These are phyloP conservation scores for Aschersonia sp. DNA, from an alignment of 2,329 filamentous ascomycete genomes.

Conservation along the genomic window DNA sequence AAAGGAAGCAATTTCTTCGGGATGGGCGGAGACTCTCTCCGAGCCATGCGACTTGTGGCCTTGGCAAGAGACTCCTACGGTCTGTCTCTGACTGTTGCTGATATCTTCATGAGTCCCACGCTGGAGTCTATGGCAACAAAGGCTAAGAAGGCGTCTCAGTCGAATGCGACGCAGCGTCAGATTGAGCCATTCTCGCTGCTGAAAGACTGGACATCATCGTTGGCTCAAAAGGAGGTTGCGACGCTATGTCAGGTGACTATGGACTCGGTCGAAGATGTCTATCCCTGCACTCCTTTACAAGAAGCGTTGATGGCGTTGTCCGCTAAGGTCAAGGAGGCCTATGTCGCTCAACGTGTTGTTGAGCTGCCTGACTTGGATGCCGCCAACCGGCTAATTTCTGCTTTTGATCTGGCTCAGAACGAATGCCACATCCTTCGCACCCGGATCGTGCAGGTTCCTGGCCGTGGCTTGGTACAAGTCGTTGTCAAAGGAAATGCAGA, in stretches of 20 bases:
- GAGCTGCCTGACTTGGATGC: conserved; percentile 27
- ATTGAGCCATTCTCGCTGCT: no score
- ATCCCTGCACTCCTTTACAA: conserved; percentile 1
- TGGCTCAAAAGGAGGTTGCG: not conserved
- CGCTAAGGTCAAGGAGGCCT: conserved; percentile 33
- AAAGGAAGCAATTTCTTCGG: not conserved
- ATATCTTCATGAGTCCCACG: not conserved
- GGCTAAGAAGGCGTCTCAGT: not conserved
- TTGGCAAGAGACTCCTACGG: no score
- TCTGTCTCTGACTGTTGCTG: not conserved
- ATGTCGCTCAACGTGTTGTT: conserved; percentile 28
- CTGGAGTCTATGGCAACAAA: not conserved
- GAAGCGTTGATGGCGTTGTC: conserved; percentile 18
- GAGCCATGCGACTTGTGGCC: not conserved
- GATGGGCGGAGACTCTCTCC: not conserved
- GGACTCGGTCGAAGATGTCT: not conserved
- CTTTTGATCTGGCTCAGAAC: conserved; percentile 24
- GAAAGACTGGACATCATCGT: no score
- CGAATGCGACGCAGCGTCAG: not conserved
- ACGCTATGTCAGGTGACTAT: not conserved
- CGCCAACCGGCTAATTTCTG: conserved; percentile 20
- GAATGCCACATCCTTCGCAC: conserved; percentile 29
- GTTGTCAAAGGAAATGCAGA: conserved; percentile 22
- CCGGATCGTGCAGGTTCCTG: conserved; percentile 30
- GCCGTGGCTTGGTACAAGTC: conserved; percentile 30